phyloP scores from a whole-genome alignment of 768 basidiomycete species.

The Amanita fuliginea region DNA sequence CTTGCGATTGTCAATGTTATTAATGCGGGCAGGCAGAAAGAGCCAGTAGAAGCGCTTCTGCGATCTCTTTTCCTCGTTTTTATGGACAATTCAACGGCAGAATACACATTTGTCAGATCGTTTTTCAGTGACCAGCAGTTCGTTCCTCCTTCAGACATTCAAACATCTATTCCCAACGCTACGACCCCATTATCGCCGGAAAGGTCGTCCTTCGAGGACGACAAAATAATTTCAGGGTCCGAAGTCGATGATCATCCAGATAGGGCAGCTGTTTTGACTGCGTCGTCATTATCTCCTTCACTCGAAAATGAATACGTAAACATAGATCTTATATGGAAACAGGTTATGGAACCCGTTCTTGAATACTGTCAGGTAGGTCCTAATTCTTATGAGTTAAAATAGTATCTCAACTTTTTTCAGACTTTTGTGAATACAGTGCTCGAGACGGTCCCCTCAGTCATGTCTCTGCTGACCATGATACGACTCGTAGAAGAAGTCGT shows the following conservation, averaged over 20 bases:
- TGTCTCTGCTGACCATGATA: conserved; percentile 84
- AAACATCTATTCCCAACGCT: conserved; percentile 25
- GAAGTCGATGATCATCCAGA: conserved; percentile 33
- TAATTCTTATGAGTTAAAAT: background rate
- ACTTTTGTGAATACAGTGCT: conserved; percentile 58
- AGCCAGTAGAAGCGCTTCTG: conserved; percentile 72
- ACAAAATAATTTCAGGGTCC: conserved; percentile 34
- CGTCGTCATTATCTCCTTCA: conserved; percentile 9
- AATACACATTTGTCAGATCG: conserved; percentile 76
- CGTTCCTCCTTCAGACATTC: conserved; percentile 22
- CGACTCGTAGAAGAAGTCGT: conserved; percentile 78
- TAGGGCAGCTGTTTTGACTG: conserved; percentile 20
- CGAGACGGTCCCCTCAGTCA: conserved; percentile 62
- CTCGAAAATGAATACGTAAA: conserved; percentile 48
- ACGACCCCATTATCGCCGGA: conserved; percentile 33
- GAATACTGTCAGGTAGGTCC: conserved; percentile 66
- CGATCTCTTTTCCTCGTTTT: conserved; percentile 83
- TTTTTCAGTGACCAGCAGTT: conserved; percentile 57
- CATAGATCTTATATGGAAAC: conserved; percentile 74
- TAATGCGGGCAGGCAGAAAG: conserved; percentile 37
- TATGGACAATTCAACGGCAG: conserved; percentile 90
- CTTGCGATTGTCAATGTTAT: background rate
- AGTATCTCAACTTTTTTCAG: conserved; percentile 24
- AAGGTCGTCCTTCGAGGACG: conserved; percentile 26
- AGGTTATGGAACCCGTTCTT: conserved; percentile 83